A percentile compares a stretch with the other conserved stretches of the same genome.
Conservation (phyloP, 2,329 filamentous ascomycete genomes). For the Xylaria sp. region DNA sequence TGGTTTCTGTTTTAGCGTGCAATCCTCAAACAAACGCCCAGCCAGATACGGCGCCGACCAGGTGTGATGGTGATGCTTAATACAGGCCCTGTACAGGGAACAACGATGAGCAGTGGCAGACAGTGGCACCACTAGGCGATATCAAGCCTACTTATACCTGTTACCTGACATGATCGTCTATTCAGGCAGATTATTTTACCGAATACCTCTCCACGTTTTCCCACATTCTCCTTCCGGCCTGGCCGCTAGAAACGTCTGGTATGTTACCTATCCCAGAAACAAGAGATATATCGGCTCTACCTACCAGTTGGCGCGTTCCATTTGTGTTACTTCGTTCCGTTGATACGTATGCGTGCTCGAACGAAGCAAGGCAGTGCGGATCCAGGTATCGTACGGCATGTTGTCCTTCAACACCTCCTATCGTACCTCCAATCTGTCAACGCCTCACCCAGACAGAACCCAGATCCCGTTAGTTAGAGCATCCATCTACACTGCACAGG, state of each 20-base stretch:
- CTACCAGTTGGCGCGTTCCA: background rate
- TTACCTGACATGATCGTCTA: constrained; percentile 14
- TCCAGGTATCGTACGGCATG: background rate
- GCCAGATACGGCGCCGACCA: constrained; percentile 17
- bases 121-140: constrained; percentile 19
- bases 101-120: constrained; percentile 9
- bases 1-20: constrained; percentile 31
- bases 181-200: constrained; percentile 24
- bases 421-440: constrained; percentile 5
- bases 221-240: constrained; percentile 16
- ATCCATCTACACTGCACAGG: constrained; percentile 9
- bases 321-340: background rate
- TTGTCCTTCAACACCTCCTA: background rate
- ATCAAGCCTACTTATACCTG: constrained; percentile 12
- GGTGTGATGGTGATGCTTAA: constrained; percentile 3
- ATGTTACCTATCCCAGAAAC: background rate
- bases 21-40: constrained; percentile 29
- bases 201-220: background rate
- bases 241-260: constrained; percentile 8
- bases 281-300: constrained; percentile 1
- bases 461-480: constrained; percentile 2
- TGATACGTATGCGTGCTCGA: constrained; percentile 1
- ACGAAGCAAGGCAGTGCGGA: background rate
- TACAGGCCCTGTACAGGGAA: constrained; percentile 2
- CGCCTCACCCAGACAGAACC: constrained; percentile 12